phyloP scores from a whole-genome alignment of 768 basidiomycete species.

The Psilocybe cubensis region DNA sequence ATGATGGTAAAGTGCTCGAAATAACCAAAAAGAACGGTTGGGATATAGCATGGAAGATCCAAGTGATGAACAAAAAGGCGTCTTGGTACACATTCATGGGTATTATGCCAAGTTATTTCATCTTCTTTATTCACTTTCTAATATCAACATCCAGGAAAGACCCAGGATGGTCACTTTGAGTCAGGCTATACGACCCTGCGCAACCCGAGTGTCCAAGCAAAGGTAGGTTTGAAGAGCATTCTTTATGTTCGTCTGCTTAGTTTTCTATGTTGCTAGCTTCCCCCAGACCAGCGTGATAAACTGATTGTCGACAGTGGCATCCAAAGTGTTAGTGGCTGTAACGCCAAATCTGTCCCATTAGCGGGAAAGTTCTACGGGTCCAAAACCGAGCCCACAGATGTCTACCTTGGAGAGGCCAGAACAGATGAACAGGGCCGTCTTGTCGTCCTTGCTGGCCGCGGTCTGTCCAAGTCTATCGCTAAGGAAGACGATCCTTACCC shows the following conservation, averaged over 20 bases:
- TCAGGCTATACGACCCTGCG: slow-evolving; percentile 20
- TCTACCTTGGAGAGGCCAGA: slow-evolving; percentile 19
- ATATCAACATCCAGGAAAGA: not conserved
- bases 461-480: slow-evolving; percentile 20
- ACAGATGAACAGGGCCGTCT: slow-evolving; percentile 32
- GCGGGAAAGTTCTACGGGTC: slow-evolving; percentile 4
- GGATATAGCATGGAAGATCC: slow-evolving; percentile 29
- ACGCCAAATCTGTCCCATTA: slow-evolving; percentile 15
- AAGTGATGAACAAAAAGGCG: slow-evolving; percentile 37
- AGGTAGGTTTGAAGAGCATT: slow-evolving; percentile 13
- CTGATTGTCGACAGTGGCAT: slow-evolving; percentile 25
- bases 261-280: slow-evolving; percentile 4
- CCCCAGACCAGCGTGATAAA: slow-evolving; percentile 17
- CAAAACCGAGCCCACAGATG: slow-evolving; percentile 7
- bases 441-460: slow-evolving; percentile 32
- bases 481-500: slow-evolving; percentile 17
- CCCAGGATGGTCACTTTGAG: slow-evolving; percentile 16
- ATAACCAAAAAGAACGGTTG: slow-evolving; percentile 24
- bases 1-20: slow-evolving; percentile 28
- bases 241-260: not conserved
- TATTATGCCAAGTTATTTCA: not conserved
- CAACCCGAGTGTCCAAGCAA: slow-evolving; percentile 28
- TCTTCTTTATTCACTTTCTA: not conserved
- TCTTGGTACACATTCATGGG: slow-evolving; percentile 22
- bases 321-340: slow-evolving; percentile 4